Evolutionary conservation across 164 flowering plant species (phyloP).

Genomic region (Sedum album): DNA sequence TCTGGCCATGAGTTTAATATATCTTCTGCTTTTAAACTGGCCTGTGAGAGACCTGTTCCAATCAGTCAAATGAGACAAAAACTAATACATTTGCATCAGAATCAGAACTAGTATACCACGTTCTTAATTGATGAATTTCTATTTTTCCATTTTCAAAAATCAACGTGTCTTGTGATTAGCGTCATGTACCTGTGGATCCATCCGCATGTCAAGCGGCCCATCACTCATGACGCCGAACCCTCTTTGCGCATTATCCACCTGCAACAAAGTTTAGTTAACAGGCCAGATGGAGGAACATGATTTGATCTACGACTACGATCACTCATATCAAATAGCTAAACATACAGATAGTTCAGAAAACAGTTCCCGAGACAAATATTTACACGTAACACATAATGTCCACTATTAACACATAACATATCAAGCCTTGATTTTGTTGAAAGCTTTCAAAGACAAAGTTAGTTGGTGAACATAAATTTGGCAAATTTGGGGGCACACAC

Average conservation of each 20-base stretch:
- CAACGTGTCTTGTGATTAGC: not conserved
- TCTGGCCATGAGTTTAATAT: conserved; percentile 93
- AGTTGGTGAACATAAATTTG: not conserved
- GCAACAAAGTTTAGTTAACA: not conserved
- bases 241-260: conserved; percentile 79
- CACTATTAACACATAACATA: too few relatives aligned
- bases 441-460: not conserved
- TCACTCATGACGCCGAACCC: conserved; percentile 79
- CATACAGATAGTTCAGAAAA: too few relatives aligned
- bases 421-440: not conserved
- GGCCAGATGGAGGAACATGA: too few relatives aligned
- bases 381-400: too few relatives aligned
- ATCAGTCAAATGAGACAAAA: conserved; percentile 28
- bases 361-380: not conserved
- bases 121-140: not conserved
- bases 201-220: conserved; percentile 99
- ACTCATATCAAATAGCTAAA: too few relatives aligned
- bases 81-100: not conserved
- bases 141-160: too few relatives aligned
- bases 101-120: not conserved
- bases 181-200: conserved; percentile 70
- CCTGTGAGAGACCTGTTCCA: conserved; percentile 63
- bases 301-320: too few relatives aligned
- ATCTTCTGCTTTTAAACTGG: conserved; percentile 75
- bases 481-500: too few relatives aligned